phyloP scores from a whole-genome alignment of 441 rosid genomes.

The Brassica hybrid region DNA sequence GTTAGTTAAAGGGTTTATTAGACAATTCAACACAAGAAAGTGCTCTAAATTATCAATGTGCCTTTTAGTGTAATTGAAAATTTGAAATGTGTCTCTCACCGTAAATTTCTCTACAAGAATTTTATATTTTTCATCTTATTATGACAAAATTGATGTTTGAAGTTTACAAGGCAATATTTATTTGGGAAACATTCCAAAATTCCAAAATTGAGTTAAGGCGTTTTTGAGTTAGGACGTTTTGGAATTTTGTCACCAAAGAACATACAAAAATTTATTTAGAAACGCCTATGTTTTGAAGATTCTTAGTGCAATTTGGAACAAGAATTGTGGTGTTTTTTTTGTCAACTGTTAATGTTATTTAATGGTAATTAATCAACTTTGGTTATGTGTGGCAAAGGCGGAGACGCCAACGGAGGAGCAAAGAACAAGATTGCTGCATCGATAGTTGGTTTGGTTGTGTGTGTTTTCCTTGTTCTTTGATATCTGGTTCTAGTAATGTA shows the following conservation, averaged over 20 bases:
- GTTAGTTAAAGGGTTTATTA: too few relatives aligned
- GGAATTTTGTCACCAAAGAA: background rate
- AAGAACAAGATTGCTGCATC: conserved; percentile 24
- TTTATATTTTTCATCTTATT: background rate
- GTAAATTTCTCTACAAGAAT: too few relatives aligned
- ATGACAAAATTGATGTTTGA: background rate
- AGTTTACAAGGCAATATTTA: background rate
- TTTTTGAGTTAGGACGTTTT: background rate
- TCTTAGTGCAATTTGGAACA: conserved; percentile 1
- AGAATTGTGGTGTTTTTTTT: background rate
- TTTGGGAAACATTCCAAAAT: background rate
- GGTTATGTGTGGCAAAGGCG: background rate
- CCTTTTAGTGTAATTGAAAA: too few relatives aligned
- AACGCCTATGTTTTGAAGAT: background rate
- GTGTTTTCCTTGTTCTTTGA: background rate
- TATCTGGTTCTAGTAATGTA: background rate
- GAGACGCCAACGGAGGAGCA: conserved; percentile 22
- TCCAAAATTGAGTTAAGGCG: background rate
- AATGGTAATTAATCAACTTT: conserved; percentile 4
- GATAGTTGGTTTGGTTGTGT: conserved; percentile 15
- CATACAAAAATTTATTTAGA: background rate
- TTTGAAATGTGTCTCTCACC: too few relatives aligned
- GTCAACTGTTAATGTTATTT: too few relatives aligned
- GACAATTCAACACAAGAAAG: too few relatives aligned
- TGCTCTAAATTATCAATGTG: too few relatives aligned